Evolutionary conservation across 352 stramenopile genomes (phyloP).

Genomic region (Halophytophthora batemanensis): DNA sequence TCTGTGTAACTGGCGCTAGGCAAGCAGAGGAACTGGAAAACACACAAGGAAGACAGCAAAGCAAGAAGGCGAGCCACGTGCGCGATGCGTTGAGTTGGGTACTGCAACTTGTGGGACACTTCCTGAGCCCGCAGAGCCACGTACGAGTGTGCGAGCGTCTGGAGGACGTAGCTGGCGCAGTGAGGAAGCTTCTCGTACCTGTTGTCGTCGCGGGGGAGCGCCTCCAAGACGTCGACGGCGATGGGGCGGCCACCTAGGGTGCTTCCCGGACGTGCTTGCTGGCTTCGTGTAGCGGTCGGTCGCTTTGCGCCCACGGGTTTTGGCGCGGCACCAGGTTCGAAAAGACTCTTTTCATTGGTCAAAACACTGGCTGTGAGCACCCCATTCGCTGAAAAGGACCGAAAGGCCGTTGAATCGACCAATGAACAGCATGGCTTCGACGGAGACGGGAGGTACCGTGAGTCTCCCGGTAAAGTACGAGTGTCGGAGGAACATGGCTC

Average conservation of each 20-base stretch:
- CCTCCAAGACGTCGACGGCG: conserved; percentile 8
- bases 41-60: background rate
- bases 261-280: too few species aligned
- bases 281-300: too few species aligned
- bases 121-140: background rate
- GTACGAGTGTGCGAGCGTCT: background rate
- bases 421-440: too few species aligned
- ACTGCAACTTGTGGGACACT: conserved; percentile 7
- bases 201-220: conserved; percentile 2
- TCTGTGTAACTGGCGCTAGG: background rate
- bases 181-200: conserved; percentile 8
- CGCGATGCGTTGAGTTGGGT: background rate
- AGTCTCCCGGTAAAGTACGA: too few species aligned
- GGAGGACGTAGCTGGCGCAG: background rate
- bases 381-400: too few species aligned
- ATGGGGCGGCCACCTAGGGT: background rate
- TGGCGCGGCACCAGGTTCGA: too few species aligned
- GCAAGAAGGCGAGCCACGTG: background rate
- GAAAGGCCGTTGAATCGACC: too few species aligned
- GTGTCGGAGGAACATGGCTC: background rate
- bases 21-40: conserved; percentile 17
- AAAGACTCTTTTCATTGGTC: too few species aligned
- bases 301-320: too few species aligned
- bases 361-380: too few species aligned
- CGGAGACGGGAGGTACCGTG: too few species aligned